phyloP scores from a whole-genome alignment of 805 yeast genomes.

The Monosporozyma unispora region DNA sequence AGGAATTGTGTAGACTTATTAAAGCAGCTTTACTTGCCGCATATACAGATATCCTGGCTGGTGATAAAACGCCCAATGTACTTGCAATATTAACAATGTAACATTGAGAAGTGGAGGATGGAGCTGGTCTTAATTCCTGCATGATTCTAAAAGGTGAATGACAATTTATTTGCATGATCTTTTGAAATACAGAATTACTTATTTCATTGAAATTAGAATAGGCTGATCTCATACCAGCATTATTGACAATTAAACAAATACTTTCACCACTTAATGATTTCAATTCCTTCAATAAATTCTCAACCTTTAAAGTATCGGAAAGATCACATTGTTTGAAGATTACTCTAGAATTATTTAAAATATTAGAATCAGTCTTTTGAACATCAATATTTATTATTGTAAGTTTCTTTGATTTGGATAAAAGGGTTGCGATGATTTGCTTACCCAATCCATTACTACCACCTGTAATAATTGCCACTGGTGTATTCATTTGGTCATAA shows the following conservation, averaged over 20 bases:
- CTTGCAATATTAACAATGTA: slow-evolving; percentile 73
- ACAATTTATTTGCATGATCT: slow-evolving; percentile 53
- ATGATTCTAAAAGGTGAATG: slow-evolving; percentile 57
- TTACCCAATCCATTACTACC: slow-evolving; percentile 34
- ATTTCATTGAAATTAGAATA: slow-evolving; percentile 41
- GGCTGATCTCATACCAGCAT: slow-evolving; percentile 69
- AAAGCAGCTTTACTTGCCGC: slow-evolving; percentile 84
- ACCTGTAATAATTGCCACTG: slow-evolving; percentile 27
- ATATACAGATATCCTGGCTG: slow-evolving; percentile 66
- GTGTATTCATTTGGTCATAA: slow-evolving; percentile 2
- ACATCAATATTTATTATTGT: slow-evolving; percentile 24
- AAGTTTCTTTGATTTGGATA: slow-evolving; percentile 16
- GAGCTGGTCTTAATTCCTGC: slow-evolving; percentile 38
- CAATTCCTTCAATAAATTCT: slow-evolving; percentile 34
- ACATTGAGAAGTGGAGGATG: slow-evolving; percentile 51
- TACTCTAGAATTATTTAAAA: slow-evolving; percentile 23
- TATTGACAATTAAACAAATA: slow-evolving; percentile 64
- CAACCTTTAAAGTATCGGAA: slow-evolving; percentile 37
- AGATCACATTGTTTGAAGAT: slow-evolving; percentile 59
- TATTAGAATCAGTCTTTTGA: background rate
- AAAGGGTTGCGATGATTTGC: slow-evolving; percentile 15
- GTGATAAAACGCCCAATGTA: slow-evolving; percentile 69
- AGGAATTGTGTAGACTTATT: slow-evolving; percentile 74
- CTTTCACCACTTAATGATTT: slow-evolving; percentile 35
- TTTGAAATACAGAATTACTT: slow-evolving; percentile 30